Conservation (phyloP, 179 eudicot genomes). For the Dionaea muscipula region DNA sequence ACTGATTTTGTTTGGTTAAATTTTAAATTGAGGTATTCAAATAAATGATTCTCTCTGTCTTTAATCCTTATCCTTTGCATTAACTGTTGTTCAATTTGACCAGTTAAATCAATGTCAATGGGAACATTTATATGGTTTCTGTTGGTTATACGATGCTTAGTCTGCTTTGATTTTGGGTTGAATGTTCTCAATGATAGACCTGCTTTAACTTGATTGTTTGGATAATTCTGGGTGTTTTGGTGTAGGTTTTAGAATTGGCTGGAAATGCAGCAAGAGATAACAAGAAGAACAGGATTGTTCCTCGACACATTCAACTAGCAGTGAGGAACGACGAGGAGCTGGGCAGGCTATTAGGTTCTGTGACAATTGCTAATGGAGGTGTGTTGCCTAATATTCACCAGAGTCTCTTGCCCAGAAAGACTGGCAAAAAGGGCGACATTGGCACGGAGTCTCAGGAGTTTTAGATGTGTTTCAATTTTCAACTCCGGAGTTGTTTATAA, state of each 20-base stretch:
- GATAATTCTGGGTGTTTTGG: background rate
- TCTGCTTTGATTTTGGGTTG: no score
- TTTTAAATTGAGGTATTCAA: no score
- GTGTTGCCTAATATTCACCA: constrained; percentile 18
- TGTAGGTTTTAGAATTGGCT: constrained; percentile 14
- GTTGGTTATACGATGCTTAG: no score
- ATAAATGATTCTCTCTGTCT: no score
- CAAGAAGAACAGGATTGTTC: constrained; percentile 13
- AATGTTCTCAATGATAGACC: no score
- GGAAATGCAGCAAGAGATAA: constrained; percentile 15
- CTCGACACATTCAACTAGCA: constrained; percentile 15
- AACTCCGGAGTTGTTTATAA: no score
- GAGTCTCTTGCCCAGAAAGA: constrained; percentile 13
- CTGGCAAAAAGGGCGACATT: constrained; percentile 16
- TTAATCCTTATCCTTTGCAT: no score
- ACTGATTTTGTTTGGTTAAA: no score
- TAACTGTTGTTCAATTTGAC: no score
- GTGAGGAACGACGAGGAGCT: constrained; percentile 17
- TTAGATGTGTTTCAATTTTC: no score
- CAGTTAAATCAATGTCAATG: no score
- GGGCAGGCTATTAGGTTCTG: constrained; percentile 15
- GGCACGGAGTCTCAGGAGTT: constrained; percentile 20
- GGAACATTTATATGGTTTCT: no score
- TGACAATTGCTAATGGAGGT: constrained; percentile 20
- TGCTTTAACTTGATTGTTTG: background rate